Conservation (phyloP, 192 early-diverging fungal genomes). For the Gryganskiella cystojenkinii region DNA sequence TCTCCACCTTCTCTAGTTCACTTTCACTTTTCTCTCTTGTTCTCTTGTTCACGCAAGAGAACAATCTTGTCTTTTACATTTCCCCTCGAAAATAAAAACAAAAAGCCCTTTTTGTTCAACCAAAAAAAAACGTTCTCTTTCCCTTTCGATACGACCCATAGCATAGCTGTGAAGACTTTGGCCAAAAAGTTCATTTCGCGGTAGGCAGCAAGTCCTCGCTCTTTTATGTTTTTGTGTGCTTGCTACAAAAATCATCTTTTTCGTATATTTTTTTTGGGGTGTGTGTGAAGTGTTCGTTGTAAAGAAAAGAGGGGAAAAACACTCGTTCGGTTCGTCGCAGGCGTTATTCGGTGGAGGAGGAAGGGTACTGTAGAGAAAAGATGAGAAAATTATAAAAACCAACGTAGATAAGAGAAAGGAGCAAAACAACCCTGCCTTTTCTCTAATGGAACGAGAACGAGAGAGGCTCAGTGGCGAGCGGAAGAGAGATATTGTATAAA, state of each 20-base stretch:
- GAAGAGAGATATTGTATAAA: not conserved
- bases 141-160: not conserved
- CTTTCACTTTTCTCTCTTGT: not conserved
- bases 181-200: too few species aligned
- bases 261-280: not conserved
- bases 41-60: not conserved
- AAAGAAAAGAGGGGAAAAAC: too few species aligned
- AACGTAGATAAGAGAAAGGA: not conserved
- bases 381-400: not conserved
- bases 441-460: too few species aligned
- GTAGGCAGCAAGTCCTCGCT: not conserved
- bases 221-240: not conserved
- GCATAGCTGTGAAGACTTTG: not conserved
- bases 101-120: too few species aligned
- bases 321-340: not conserved
- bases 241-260: constrained; percentile 2
- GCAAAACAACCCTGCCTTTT: constrained; percentile 4
- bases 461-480: not conserved
- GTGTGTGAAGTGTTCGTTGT: too few species aligned
- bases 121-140: not conserved
- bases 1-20: not conserved
- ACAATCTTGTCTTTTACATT: not conserved
- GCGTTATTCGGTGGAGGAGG: not conserved
- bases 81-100: not conserved
- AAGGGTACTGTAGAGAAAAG: not conserved